Percentiles rank a stretch among this genome's conserved stretches.
Evolutionary conservation across 1,284 basidiomycete genomes (phyloP).

Genomic region (Pseudozyma hubeiensis): DNA sequence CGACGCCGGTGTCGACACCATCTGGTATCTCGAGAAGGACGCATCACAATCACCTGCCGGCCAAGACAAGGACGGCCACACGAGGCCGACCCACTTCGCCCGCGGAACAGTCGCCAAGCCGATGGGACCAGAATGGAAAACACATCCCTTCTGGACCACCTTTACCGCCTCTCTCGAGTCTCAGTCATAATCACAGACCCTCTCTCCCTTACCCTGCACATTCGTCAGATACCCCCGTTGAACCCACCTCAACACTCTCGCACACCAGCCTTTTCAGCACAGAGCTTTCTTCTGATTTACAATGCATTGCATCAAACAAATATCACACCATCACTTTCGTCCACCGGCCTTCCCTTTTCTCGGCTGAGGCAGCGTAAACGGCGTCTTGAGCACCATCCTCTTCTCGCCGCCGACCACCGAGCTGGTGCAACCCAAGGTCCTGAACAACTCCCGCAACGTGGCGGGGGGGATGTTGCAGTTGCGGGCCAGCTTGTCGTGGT

Average conservation of each 20-base stretch:
- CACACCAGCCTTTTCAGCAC: too few relatives aligned
- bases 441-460: constrained; percentile 48
- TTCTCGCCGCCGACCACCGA: constrained; percentile 46
- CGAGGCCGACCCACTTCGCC: constrained; percentile 20
- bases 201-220: not conserved
- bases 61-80: not conserved
- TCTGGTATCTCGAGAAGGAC: constrained; percentile 76
- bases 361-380: constrained; percentile 48
- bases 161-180: constrained; percentile 14
- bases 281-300: too few relatives aligned
- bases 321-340: constrained; percentile 32
- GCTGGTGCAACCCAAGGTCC: constrained; percentile 53
- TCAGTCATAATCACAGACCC: constrained; percentile 5
- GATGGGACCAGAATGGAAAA: constrained; percentile 31
- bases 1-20: constrained; percentile 74
- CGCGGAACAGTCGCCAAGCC: constrained; percentile 34
- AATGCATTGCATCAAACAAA: not conserved
- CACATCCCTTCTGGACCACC: constrained; percentile 34
- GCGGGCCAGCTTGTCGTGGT: constrained; percentile 39
- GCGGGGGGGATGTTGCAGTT: constrained; percentile 40
- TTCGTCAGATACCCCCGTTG: not conserved
- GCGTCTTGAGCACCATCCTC: constrained; percentile 53
- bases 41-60: not conserved
- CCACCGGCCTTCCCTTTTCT: constrained; percentile 44
- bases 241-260: not conserved